Percentiles rank a stretch among this genome's conserved stretches.
phyloP scores from a whole-genome alignment of 2,329 filamentous ascomycete species.

The Trichoderma simmonsii region DNA sequence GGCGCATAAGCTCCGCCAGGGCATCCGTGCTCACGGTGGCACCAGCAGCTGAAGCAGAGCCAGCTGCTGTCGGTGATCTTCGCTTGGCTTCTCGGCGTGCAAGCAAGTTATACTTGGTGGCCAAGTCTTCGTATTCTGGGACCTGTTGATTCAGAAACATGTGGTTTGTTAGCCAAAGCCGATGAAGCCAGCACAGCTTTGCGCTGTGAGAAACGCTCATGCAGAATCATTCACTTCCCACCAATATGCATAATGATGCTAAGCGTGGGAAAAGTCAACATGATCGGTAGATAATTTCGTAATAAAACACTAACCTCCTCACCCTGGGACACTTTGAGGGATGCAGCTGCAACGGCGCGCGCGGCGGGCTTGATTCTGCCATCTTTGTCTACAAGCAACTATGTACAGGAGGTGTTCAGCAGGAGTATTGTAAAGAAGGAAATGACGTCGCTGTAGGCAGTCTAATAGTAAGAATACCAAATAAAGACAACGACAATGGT shows the following conservation, averaged over 20 bases:
- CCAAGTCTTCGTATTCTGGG: slow-evolving; percentile 15
- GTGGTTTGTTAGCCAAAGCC: background rate
- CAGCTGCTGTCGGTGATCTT: slow-evolving; percentile 7
- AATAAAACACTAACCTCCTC: slow-evolving; percentile 18
- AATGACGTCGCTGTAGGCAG: background rate
- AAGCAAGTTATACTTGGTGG: slow-evolving; percentile 19
- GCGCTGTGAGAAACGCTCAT: background rate
- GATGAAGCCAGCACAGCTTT: background rate
- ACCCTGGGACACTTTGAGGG: slow-evolving; percentile 18
- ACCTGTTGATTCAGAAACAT: background rate
- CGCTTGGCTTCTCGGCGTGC: slow-evolving; percentile 17
- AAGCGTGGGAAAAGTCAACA: background rate
- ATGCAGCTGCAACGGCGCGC: slow-evolving; percentile 20
- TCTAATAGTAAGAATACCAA: slow-evolving; percentile 1
- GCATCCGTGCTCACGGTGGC: slow-evolving; percentile 6
- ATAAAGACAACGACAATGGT: background rate
- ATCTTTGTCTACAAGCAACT: slow-evolving; percentile 21
- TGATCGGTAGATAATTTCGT: background rate
- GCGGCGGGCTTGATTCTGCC: slow-evolving; percentile 21
- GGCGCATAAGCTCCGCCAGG: slow-evolving; percentile 17
- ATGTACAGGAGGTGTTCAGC: slow-evolving; percentile 19
- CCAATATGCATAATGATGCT: background rate
- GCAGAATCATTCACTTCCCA: background rate
- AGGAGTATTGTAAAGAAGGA: slow-evolving; percentile 10
- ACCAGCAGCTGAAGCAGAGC: background rate